Conservation (phyloP, 768 basidiomycete genomes). For the Collybiopsis luxurians region DNA sequence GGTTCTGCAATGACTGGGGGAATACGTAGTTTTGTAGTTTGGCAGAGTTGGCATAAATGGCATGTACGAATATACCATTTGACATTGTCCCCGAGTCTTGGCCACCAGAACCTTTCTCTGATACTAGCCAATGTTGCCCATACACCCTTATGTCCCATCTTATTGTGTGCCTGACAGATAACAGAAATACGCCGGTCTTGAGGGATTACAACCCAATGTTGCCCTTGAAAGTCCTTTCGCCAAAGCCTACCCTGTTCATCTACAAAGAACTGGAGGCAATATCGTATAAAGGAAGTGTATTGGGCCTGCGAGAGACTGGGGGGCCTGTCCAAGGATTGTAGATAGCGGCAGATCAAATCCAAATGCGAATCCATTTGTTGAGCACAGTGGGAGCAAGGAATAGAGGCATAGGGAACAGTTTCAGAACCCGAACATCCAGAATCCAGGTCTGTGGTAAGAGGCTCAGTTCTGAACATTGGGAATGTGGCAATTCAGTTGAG, state of each 20-base stretch:
- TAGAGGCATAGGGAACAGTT: neutral
- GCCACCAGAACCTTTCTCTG: no score
- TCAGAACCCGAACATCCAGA: no score
- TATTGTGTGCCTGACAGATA: conserved; percentile 4
- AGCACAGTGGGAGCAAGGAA: no score
- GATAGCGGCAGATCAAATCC: neutral
- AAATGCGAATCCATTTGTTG: neutral
- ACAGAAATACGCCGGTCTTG: conserved; percentile 1
- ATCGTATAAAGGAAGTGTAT: neutral
- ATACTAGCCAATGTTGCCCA: neutral
- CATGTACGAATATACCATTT: no score
- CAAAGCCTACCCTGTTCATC: neutral
- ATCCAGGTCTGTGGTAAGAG: neutral
- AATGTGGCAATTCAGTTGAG: no score
- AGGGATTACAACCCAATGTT: neutral
- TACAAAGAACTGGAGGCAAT: neutral
- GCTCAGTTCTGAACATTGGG: no score
- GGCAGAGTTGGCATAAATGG: no score
- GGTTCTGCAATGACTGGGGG: conserved; percentile 11
- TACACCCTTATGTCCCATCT: conserved; percentile 9
- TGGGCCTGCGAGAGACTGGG: rapidly evolving
- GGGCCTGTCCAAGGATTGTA: neutral
- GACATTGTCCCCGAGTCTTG: no score
- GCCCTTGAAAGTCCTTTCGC: neutral
- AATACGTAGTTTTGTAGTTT: no score